Base-by-base conservation (phyloP, 139 green algal species). In the Asterochloris erici region DNA sequence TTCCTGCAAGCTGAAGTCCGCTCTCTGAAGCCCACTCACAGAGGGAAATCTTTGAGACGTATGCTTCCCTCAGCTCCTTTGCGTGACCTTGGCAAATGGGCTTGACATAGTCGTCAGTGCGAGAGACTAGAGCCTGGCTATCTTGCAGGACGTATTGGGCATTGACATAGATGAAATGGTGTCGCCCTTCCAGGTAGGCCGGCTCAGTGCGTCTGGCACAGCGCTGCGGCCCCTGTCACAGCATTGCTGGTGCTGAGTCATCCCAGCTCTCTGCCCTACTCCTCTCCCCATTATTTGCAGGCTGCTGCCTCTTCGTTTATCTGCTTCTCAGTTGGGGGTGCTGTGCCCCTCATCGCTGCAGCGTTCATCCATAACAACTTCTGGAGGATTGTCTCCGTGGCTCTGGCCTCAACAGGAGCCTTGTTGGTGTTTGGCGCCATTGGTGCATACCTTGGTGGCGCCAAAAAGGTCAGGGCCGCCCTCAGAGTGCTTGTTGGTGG, bases 91-190 rank as follows among this genome's bases (percentile, higher is more conserved):
- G n/a, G 9, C 16, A 14, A 12, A 26, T 68, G 29, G 14, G 38
- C 38, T 10, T 54, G 38, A 54, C 6, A 54, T 2, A 10, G 6
- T 54, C 6, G 38, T 54, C 38, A 54, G 4, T 54, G 38, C 4
- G 4, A 54, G 38, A 54, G 6, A 54, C 38, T 54, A 54, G 6
- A 54, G 38, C 38, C 38, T 54, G 38, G 38, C 2, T 10, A 54
- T 69, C 10, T 17, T 80, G 76, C 76, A 73, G 77, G 83, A 86
- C 73, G 83, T 84, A 73, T 88, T 98, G 73, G 95, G 95, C 74
- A 98, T 98, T 64, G 94, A 98, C 81, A 74, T 98, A 12, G 95
- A 98, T 79, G 89, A 96, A 26, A 84, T 97, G 54, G 87, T 93
- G 26, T 96, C 96, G 82, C 95, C 95, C 9, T 81, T 88, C 70